Percentiles rank a stretch among this genome's conserved stretches.
Conservation (phyloP, 345 rosid genomes). For the Barbarea vulgaris region DNA sequence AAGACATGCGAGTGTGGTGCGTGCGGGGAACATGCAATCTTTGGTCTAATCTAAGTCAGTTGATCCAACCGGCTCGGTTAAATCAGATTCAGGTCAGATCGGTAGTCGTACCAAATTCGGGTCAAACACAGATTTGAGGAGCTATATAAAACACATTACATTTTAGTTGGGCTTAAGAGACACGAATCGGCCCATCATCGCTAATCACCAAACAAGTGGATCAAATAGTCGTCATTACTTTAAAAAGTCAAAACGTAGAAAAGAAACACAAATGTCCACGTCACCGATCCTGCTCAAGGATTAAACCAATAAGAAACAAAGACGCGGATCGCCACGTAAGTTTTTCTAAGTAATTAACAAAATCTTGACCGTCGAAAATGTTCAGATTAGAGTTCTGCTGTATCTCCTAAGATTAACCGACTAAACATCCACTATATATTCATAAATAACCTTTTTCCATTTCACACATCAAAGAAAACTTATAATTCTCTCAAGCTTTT, state of each 20-base stretch:
- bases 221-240: background rate
- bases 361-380: constrained; percentile 23
- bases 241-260: background rate
- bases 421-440: constrained; percentile 21
- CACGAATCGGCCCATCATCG: background rate
- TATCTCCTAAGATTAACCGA: constrained; percentile 23
- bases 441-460: background rate
- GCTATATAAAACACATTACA: background rate
- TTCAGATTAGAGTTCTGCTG: background rate
- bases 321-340: constrained; percentile 32
- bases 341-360: background rate
- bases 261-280: constrained; percentile 40
- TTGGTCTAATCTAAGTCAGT: no score
- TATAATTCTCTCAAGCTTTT: background rate
- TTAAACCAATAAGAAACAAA: background rate
- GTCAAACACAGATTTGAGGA: background rate
- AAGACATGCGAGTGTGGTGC: background rate
- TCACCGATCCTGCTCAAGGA: background rate
- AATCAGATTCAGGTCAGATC: background rate
- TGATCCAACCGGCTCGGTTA: background rate
- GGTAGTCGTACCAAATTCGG: background rate
- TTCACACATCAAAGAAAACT: background rate
- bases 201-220: background rate
- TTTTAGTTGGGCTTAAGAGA: constrained; percentile 1
- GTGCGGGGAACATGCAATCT: background rate